phyloP scores from a whole-genome alignment of 2,329 filamentous ascomycete species.

The Nigrospora sphaerica region DNA sequence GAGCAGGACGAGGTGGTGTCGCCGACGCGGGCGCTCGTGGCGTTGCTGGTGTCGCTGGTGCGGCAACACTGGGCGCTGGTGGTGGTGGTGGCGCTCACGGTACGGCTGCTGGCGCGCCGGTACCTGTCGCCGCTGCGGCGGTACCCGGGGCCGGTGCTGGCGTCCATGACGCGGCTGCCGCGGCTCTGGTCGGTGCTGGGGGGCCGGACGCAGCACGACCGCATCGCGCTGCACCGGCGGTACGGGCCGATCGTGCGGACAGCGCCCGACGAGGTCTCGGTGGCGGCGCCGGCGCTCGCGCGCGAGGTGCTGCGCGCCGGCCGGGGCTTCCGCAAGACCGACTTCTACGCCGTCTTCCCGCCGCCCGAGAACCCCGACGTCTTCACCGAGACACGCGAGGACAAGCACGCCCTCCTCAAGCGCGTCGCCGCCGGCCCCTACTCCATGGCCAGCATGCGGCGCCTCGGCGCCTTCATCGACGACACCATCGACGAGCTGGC shows the following conservation, averaged over 20 bases:
- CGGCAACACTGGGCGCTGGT: slow-evolving; percentile 22
- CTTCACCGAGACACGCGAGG: slow-evolving; percentile 48
- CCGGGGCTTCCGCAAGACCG: slow-evolving; percentile 45
- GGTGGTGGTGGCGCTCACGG: slow-evolving; percentile 17
- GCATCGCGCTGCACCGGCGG: slow-evolving; percentile 34
- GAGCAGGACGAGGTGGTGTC: slow-evolving; percentile 15
- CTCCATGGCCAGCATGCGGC: slow-evolving; percentile 45
- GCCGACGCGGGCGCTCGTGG: slow-evolving; percentile 18
- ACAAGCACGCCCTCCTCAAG: slow-evolving; percentile 49
- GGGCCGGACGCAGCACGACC: slow-evolving; percentile 32
- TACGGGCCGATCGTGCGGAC: slow-evolving; percentile 44
- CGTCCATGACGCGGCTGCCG: slow-evolving; percentile 29
- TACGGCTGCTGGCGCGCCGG: slow-evolving; percentile 21
- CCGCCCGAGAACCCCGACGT: slow-evolving; percentile 51
- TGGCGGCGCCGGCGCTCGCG: slow-evolving; percentile 37
- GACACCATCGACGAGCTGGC: slow-evolving; percentile 40
- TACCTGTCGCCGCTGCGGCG: slow-evolving; percentile 24
- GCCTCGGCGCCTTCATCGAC: slow-evolving; percentile 43
- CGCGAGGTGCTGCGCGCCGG: slow-evolving; percentile 38
- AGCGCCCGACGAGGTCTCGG: slow-evolving; percentile 38
- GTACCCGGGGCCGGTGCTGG: slow-evolving; percentile 20
- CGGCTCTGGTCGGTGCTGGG: slow-evolving; percentile 29
- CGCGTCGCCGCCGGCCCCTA: slow-evolving; percentile 44
- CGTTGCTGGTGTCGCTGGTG: slow-evolving; percentile 20
- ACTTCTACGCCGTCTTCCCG: slow-evolving; percentile 47